Evolutionary conservation across 2,329 filamentous ascomycete species (phyloP), one percentile per base, ranked within the genome.

Genomic region (Pleomassaria siparia): DNA sequence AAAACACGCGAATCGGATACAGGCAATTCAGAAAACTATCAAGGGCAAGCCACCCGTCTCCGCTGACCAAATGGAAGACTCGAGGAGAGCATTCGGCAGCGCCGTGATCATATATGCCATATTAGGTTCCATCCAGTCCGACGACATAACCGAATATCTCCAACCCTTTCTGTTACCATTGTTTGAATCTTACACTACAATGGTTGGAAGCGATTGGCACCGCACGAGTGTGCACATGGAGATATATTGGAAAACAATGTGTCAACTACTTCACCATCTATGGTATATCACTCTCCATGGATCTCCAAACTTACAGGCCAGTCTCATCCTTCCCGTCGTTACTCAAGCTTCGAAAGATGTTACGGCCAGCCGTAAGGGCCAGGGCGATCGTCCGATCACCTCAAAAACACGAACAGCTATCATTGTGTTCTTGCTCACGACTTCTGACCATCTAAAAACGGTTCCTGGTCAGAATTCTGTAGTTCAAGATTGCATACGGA

Each of bases 251-350:
- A 58, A 56, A n/a, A 58, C 58, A 4, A 13, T 70, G n/a, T 60
- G 60, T 24, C 59, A 61, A 30, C 44, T 69, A 1, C 16, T 64
- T n/a, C 43, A 46, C 6, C 54, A 59, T 21, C 49, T 71, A 7
- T 71, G 67, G 67, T 63, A 64, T 1, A 45, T 66, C 7, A 49
- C 62, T 20, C 30, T 70, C 8, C 64, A 68, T n/a, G 42, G 39
- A 9, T 68, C 63, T 15, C 29, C 47, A 7, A 37, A 55, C 5
- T 26, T 55, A n/a, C 66, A 68, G 37, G 47, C 62, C 24, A 49
- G 57, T 4, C 25, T 59, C 4, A 33, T 70, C 4, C 49, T 56
- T 15, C 63, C 65, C 1, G 37, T 68, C 16, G 46, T 68, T 4
- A 51, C 63, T 13, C 57, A 60, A 41, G 67, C 66, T 26, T 43